These are phyloP conservation scores for Alternaria sp. DNA, from an alignment of 2,329 filamentous ascomycete species.

Conservation along the genomic window DNA sequence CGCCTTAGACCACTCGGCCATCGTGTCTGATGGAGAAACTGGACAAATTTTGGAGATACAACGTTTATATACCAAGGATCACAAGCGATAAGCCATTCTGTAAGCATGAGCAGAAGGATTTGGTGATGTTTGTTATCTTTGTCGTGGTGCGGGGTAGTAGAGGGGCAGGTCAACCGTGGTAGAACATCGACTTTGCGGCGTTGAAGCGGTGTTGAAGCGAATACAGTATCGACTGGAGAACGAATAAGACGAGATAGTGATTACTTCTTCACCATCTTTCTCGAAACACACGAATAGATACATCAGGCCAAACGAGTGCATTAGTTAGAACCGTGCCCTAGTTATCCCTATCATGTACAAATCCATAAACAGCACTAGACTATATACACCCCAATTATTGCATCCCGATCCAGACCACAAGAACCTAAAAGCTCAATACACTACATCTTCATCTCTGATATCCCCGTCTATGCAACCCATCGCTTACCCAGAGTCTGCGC, in stretches of 20 bases:
- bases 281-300: neutral
- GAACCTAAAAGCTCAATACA: neutral
- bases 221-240: fast-evolving
- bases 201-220: neutral
- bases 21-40: slow-evolving; percentile 29
- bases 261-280: neutral
- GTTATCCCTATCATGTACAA: neutral
- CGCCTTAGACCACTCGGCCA: slow-evolving; percentile 45
- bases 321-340: neutral
- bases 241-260: neutral
- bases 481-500: slow-evolving; percentile 9
- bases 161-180: neutral
- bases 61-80: neutral
- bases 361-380: neutral
- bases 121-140: neutral
- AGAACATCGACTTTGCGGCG: neutral
- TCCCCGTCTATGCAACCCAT: slow-evolving; percentile 4
- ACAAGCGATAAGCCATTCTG: fast-evolving
- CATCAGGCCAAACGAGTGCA: neutral
- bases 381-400: neutral
- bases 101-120: neutral
- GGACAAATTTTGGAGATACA: neutral
- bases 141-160: neutral
- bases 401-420: neutral
- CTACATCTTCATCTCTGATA: neutral